phyloP scores from a whole-genome alignment of 1,139 yeast species.

The Lodderomyces elongisporus region DNA sequence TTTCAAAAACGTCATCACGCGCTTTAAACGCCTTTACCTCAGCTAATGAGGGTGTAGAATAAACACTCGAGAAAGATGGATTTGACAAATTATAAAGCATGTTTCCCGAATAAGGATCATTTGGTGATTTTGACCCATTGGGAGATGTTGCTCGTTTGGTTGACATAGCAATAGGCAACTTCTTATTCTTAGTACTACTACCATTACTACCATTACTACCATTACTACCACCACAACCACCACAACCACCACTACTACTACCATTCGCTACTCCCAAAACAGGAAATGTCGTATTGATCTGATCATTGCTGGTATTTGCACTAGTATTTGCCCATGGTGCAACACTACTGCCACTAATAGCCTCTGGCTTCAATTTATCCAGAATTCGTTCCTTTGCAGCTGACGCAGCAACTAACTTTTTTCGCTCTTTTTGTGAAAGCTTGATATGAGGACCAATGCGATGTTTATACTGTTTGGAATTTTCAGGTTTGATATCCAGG shows the following conservation, averaged over 20 bases:
- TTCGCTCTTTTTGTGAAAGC: conserved; percentile 51
- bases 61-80: conserved; percentile 10
- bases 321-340: conserved; percentile 9
- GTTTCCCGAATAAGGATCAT: not conserved
- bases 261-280: conserved; percentile 11
- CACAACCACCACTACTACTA: too few species aligned
- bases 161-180: too few species aligned
- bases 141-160: not conserved
- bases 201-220: too few species aligned
- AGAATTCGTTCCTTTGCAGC: conserved; percentile 7
- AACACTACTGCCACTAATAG: conserved; percentile 1
- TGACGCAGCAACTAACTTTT: conserved; percentile 21
- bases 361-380: not conserved
- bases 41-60: conserved; percentile 25
- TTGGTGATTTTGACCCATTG: conserved; percentile 1
- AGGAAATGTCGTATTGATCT: conserved; percentile 9
- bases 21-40: conserved; percentile 23
- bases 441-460: conserved; percentile 34
- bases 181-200: too few species aligned
- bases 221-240: too few species aligned
- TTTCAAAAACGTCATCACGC: too few species aligned
- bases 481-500: not conserved
- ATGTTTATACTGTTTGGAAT: conserved; percentile 18
- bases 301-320: conserved; percentile 1
- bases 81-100: not conserved